Percentiles rank a stretch among this genome's conserved stretches.
Conservation (phyloP, 352 stramenopile species). For the Sclerospora graminicola region DNA sequence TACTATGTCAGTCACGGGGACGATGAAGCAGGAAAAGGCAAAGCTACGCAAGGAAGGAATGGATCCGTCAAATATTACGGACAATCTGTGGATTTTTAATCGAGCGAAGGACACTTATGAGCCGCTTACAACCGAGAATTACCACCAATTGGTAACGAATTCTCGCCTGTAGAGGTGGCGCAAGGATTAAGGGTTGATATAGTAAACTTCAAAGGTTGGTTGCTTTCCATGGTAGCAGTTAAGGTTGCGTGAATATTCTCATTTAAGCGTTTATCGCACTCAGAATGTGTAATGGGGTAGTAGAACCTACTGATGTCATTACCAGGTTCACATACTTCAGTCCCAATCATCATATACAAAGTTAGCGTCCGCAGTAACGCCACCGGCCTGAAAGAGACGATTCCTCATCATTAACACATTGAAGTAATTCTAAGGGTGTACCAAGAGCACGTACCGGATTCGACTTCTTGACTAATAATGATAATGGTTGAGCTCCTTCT, state of each 20-base stretch:
- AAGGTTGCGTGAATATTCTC: too few species aligned
- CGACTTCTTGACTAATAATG: neutral
- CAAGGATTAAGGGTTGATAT: neutral
- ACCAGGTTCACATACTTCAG: too few species aligned
- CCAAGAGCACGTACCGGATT: too few species aligned
- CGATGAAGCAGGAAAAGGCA: conserved; percentile 89
- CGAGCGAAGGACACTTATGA: conserved; percentile 40
- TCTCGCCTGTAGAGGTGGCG: conserved; percentile 32
- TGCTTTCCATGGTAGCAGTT: conserved; percentile 7
- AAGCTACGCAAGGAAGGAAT: conserved; percentile 78
- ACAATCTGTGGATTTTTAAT: conserved; percentile 55
- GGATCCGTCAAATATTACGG: conserved; percentile 42
- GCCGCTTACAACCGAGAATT: conserved; percentile 41
- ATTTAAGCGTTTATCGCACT: too few species aligned
- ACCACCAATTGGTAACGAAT: conserved; percentile 39
- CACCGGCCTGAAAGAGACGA: too few species aligned
- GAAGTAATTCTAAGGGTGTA: too few species aligned
- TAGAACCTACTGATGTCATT: too few species aligned
- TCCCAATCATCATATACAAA: conserved; percentile 64
- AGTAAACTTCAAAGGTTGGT: too few species aligned
- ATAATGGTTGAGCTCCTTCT: conserved; percentile 1
- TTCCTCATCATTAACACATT: too few species aligned
- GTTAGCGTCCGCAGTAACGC: conserved; percentile 51
- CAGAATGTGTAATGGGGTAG: too few species aligned
- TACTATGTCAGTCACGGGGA: conserved; percentile 76